Base-by-base conservation (phyloP, 2,329 filamentous ascomycete species). In the Pseudocercospora eumusae region DNA sequence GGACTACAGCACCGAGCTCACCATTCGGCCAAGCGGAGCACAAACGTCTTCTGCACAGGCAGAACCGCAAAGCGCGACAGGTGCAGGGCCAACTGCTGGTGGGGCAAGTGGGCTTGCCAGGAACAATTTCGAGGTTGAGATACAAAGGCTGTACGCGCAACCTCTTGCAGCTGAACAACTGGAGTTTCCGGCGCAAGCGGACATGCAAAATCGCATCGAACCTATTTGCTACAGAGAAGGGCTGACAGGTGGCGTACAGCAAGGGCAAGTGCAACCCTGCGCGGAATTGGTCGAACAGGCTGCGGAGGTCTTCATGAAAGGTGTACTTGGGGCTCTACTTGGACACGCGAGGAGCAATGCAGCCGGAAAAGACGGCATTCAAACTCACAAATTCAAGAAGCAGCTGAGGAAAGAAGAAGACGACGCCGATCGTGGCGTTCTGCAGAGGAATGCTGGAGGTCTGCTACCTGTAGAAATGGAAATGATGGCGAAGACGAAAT, bases 381-480 rank as follows among this genome's bases (percentile, higher is more conserved):
- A 92, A 74, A 96, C 92, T 2, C 84, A 88, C 68, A 88, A 86
- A 62, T 97, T 93, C 76, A 86, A 86, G 66, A 83, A 84, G 62
- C 90, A 91, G 73, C 81, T 96, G 10, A 85, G 86, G 59, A 81
- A 82, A 52, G 93, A 97, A 75, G 92, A 96, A 73, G 84, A 88
- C 47, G 84, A 86, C 0, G 87, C 85, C 25, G 83, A 86, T 44
- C 82, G 86, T n/a, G 92, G 92, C 4, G 90, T 93, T 69, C 75
- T 96, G 1, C 80, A 84, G 18, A 84, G 91, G 67, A 90, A 92
- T 62, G 88, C 89, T 63, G 88, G 85, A 53, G 92, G 92, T 1
- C 77, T 96, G 27, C 78, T 97, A 5, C 93, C 93, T 0, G 80
- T 92, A 36, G 92, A 97, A 75, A 86, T 90, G 2, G 92, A 90